Percentiles rank a stretch among this genome's conserved stretches.
These are phyloP conservation scores for Chaetomium sp. DNA, from an alignment of 2,329 filamentous ascomycete species.

Conservation along the genomic window DNA sequence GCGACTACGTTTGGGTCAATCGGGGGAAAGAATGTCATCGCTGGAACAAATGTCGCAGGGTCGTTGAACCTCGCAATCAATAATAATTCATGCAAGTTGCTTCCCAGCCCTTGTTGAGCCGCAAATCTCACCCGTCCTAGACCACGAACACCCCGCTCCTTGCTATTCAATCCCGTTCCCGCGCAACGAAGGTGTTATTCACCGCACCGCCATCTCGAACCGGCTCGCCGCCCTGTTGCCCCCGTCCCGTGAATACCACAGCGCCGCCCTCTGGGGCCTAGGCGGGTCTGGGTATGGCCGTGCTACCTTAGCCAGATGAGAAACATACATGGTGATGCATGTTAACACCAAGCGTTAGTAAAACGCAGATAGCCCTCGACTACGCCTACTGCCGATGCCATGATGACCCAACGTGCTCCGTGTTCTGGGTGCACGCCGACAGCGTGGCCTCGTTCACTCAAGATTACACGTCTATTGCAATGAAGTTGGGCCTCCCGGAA, in stretches of 20 bases:
- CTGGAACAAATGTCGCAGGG: not conserved
- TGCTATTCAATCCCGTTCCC: conserved; percentile 16
- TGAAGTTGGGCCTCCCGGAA: conserved; percentile 31
- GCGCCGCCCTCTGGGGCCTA: conserved; percentile 36
- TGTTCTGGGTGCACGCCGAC: conserved; percentile 46
- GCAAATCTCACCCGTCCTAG: not conserved
- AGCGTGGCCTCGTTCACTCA: conserved; percentile 39
- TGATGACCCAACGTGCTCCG: conserved; percentile 35
- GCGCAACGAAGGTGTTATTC: conserved; percentile 36
- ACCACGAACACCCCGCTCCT: not conserved
- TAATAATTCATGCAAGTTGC: not conserved
- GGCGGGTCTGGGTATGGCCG: conserved; percentile 37
- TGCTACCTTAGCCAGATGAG: not conserved
- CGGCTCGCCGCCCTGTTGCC: conserved; percentile 33
- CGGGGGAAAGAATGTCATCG: not conserved
- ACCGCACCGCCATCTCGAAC: conserved; percentile 31
- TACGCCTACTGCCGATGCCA: conserved; percentile 39
- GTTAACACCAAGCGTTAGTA: conserved; percentile 32
- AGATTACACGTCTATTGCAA: conserved; percentile 40
- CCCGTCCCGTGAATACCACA: conserved; percentile 20
- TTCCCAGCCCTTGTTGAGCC: not conserved
- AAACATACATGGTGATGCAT: not conserved
- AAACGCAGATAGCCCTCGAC: conserved; percentile 44
- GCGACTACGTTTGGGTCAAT: not conserved
- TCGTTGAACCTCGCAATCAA: not conserved